Percentiles rank a stretch among this genome's conserved stretches.
phyloP scores from a whole-genome alignment of 805 yeast species.

The Teunomyces funiuensis region DNA sequence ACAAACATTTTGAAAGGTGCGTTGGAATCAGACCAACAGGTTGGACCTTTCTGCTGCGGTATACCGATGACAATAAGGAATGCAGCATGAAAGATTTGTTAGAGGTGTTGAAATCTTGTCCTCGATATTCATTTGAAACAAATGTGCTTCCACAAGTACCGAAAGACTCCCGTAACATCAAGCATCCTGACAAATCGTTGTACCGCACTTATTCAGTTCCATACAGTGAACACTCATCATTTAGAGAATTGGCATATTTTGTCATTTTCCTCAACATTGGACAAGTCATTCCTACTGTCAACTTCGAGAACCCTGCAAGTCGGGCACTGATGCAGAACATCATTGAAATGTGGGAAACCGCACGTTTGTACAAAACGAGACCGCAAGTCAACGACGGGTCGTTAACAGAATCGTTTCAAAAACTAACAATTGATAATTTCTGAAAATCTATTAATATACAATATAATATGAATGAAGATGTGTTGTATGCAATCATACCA shows the following conservation, averaged over 20 bases:
- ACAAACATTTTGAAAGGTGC: slow-evolving; percentile 52
- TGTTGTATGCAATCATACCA: background rate
- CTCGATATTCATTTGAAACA: slow-evolving; percentile 22
- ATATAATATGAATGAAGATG: too few relatives aligned
- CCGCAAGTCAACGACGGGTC: slow-evolving; percentile 4
- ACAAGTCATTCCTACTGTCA: slow-evolving; percentile 79
- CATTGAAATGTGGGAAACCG: slow-evolving; percentile 31
- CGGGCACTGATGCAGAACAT: slow-evolving; percentile 31
- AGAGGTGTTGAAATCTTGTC: slow-evolving; percentile 16
- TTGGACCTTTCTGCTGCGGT: slow-evolving; percentile 59
- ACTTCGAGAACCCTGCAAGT: slow-evolving; percentile 30
- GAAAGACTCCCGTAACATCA: slow-evolving; percentile 14
- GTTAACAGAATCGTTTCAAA: slow-evolving; percentile 6
- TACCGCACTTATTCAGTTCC: slow-evolving; percentile 66
- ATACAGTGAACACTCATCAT: slow-evolving; percentile 93
- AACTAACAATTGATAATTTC: slow-evolving; percentile 18
- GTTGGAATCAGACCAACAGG: slow-evolving; percentile 89
- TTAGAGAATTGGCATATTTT: slow-evolving; percentile 71
- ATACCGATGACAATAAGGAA: slow-evolving; percentile 9
- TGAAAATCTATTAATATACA: slow-evolving; percentile 9
- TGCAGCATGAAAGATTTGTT: slow-evolving; percentile 7
- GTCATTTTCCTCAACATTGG: slow-evolving; percentile 50
- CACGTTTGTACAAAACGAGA: slow-evolving; percentile 14
- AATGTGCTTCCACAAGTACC: slow-evolving; percentile 34
- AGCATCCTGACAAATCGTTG: slow-evolving; percentile 22